A percentile compares a stretch with the other conserved stretches of the same genome.
Conservation (phyloP, 2,329 filamentous ascomycete genomes). For the Tolypocladium tundrense region DNA sequence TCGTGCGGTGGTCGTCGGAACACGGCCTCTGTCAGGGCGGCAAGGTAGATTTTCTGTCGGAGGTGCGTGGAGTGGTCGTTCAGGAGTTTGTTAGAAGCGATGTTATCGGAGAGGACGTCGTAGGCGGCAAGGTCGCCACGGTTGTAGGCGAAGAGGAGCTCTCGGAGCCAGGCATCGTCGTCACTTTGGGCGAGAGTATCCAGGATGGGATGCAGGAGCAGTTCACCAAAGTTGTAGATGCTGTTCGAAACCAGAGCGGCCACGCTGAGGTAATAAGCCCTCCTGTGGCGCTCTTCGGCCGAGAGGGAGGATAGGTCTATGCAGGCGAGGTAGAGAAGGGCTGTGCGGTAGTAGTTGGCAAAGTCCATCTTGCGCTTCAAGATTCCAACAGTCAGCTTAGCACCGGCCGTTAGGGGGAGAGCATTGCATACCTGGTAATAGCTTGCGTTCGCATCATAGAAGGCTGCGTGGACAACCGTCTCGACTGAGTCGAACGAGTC, state of each 20-base stretch:
- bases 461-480: constrained; percentile 87
- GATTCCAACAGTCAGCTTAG: not conserved
- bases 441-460: constrained; percentile 89
- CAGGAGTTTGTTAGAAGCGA: constrained; percentile 70
- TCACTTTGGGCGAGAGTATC: constrained; percentile 64
- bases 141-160: constrained; percentile 97
- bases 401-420: too few species aligned
- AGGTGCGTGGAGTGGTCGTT: constrained; percentile 72
- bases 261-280: constrained; percentile 87
- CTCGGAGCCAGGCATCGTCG: constrained; percentile 76
- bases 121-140: constrained; percentile 84
- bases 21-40: constrained; percentile 87
- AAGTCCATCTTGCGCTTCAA: constrained; percentile 69
- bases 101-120: constrained; percentile 70
- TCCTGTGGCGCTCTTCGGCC: constrained; percentile 62
- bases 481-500: constrained; percentile 93
- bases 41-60: constrained; percentile 96
- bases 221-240: constrained; percentile 99
- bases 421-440: constrained; percentile 63
- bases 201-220: constrained; percentile 94
- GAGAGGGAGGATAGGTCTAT: constrained; percentile 72
- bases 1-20: constrained; percentile 94
- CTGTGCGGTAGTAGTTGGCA: constrained; percentile 93
- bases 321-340: constrained; percentile 93
- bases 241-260: constrained; percentile 86